Percentiles rank a stretch among this genome's conserved stretches.
phyloP scores from a whole-genome alignment of 768 basidiomycete species.

The Neoboletus brunneissimus region DNA sequence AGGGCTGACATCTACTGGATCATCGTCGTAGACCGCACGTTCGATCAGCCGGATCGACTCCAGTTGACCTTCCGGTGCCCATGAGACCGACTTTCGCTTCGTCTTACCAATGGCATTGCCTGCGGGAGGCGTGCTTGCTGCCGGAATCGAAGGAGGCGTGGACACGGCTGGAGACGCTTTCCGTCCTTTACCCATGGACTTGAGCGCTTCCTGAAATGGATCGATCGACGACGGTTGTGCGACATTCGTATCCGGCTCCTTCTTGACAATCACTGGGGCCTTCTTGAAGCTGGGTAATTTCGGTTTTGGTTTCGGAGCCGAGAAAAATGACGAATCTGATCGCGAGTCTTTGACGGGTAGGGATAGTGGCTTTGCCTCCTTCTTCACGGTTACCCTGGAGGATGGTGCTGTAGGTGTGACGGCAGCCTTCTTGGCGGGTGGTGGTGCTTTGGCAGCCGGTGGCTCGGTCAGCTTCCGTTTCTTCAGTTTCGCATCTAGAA shows the following conservation, averaged over 20 bases:
- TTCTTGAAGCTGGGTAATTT: slow-evolving; percentile 88
- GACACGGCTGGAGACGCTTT: slow-evolving; percentile 60
- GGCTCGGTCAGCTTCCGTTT: slow-evolving; percentile 71
- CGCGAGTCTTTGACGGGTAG: slow-evolving; percentile 67
- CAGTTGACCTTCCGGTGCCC: slow-evolving; percentile 72
- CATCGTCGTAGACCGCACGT: slow-evolving; percentile 85
- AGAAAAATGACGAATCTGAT: slow-evolving; percentile 86
- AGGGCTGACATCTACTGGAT: slow-evolving; percentile 78
- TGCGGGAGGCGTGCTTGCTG: slow-evolving; percentile 33
- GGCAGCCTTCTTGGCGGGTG: slow-evolving; percentile 67
- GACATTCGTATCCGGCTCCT: slow-evolving; percentile 54
- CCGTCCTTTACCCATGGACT: slow-evolving; percentile 63
- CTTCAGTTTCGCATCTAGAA: slow-evolving; percentile 56
- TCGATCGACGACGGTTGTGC: slow-evolving; percentile 76
- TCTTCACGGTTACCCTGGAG: slow-evolving; percentile 48
- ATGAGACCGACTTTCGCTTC: slow-evolving; percentile 77
- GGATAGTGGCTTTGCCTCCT: slow-evolving; percentile 43
- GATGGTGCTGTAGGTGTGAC: slow-evolving; percentile 30
- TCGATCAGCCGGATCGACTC: slow-evolving; percentile 79
- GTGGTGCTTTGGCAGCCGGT: slow-evolving; percentile 43
- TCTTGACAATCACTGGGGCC: slow-evolving; percentile 50
- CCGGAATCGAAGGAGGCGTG: slow-evolving; percentile 49
- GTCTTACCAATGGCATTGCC: slow-evolving; percentile 44
- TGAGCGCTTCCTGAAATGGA: slow-evolving; percentile 81
- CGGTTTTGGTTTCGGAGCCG: slow-evolving; percentile 79